Percentiles rank a stretch among this genome's conserved stretches.
These are phyloP conservation scores for Calvatia gigantea DNA, from an alignment of 768 basidiomycete species.

Conservation along the genomic window DNA sequence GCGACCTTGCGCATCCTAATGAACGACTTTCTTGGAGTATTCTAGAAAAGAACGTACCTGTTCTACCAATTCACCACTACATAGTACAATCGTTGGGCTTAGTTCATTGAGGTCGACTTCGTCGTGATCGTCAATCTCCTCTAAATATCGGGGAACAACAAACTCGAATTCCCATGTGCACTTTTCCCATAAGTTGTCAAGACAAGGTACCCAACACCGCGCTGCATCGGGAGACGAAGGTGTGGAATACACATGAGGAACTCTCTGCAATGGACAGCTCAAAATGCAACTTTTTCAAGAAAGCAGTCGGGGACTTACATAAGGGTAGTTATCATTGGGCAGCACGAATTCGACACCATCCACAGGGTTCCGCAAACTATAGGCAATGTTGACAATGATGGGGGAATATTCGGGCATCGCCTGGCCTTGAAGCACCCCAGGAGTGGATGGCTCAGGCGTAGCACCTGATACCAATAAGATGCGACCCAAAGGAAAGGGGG, in stretches of 20 bases:
- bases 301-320: constrained; percentile 49
- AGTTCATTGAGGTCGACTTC: constrained; percentile 49
- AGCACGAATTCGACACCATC: constrained; percentile 85
- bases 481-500: neutral
- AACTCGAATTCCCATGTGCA: constrained; percentile 99
- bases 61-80: constrained; percentile 93
- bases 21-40: constrained; percentile 2
- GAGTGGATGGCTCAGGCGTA: constrained; percentile 83
- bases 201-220: constrained; percentile 98
- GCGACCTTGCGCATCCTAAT: constrained; percentile 54
- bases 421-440: constrained; percentile 31
- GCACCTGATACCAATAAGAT: constrained; percentile 41
- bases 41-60: constrained; percentile 51
- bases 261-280: constrained; percentile 51
- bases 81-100: constrained; percentile 81
- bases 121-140: constrained; percentile 52
- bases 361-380: constrained; percentile 77
- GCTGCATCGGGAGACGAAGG: constrained; percentile 87
- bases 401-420: constrained; percentile 66
- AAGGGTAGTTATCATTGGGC: constrained; percentile 79
- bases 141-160: constrained; percentile 81
- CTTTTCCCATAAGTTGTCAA: constrained; percentile 93
- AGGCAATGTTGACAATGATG: constrained; percentile 72
- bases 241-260: constrained; percentile 90
- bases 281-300: neutral